Evolutionary conservation across 2,329 filamentous ascomycete genomes (phyloP).

Genomic region (Teratosphaeria nubilosa): DNA sequence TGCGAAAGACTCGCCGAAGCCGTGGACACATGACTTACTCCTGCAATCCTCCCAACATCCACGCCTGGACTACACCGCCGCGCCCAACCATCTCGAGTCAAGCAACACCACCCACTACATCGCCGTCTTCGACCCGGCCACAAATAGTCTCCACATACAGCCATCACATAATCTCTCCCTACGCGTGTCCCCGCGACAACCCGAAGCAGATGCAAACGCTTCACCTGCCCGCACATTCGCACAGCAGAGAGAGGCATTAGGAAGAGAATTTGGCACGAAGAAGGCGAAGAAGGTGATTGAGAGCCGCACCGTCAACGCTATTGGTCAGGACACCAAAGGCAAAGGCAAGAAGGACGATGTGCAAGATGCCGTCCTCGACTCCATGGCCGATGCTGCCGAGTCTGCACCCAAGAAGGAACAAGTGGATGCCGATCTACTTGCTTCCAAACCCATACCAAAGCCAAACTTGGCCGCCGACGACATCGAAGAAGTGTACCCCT

Average conservation of each 20-base stretch:
- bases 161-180: slow-evolving; percentile 46
- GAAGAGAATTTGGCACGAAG: slow-evolving; percentile 72
- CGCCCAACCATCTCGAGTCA: slow-evolving; percentile 22
- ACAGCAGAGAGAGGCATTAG: slow-evolving; percentile 58
- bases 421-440: slow-evolving; percentile 52
- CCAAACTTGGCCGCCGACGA: slow-evolving; percentile 57
- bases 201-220: slow-evolving; percentile 19
- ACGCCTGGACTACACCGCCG: slow-evolving; percentile 49
- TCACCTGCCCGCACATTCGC: slow-evolving; percentile 30
- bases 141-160: slow-evolving; percentile 43
- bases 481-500: slow-evolving; percentile 63
- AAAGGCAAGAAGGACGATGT: slow-evolving; percentile 45
- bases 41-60: slow-evolving; percentile 52
- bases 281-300: slow-evolving; percentile 72
- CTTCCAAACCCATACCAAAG: slow-evolving; percentile 61
- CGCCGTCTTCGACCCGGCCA: slow-evolving; percentile 48
- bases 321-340: slow-evolving; percentile 36
- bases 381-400: slow-evolving; percentile 51
- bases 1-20: slow-evolving; percentile 25
- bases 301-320: slow-evolving; percentile 60
- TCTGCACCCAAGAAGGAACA: slow-evolving; percentile 52
- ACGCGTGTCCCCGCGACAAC: slow-evolving; percentile 39
- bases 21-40: slow-evolving; percentile 40
- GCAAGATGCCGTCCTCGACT: slow-evolving; percentile 50
- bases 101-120: slow-evolving; percentile 49